Evolutionary conservation across 306 rosid genomes (phyloP).

Genomic region (Rubus idaeus): DNA sequence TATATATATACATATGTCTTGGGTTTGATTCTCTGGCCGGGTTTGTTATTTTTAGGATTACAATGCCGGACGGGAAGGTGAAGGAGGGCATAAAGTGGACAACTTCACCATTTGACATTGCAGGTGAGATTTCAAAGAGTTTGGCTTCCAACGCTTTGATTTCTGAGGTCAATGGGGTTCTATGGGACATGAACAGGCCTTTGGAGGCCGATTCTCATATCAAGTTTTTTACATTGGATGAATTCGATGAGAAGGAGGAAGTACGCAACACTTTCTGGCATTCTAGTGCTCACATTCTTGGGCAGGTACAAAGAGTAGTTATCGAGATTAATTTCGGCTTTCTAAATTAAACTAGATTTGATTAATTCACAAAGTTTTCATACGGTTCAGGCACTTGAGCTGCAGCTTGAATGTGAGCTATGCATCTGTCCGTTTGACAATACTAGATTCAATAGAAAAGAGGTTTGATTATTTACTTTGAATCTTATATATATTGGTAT

Average conservation of each 20-base stretch:
- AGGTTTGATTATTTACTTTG: conserved; percentile 37
- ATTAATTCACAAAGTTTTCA: conserved; percentile 5
- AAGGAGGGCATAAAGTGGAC: conserved; percentile 62
- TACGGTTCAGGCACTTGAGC: conserved; percentile 58
- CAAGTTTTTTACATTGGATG: conserved; percentile 51
- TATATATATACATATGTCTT: background rate
- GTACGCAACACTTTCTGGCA: conserved; percentile 94
- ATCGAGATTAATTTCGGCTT: background rate
- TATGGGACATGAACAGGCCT: conserved; percentile 82
- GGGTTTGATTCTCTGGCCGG: background rate
- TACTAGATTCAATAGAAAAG: conserved; percentile 46
- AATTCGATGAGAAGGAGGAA: conserved; percentile 48
- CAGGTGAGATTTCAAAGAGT: conserved; percentile 67
- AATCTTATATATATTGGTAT: no score
- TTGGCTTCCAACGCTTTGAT: conserved; percentile 49
- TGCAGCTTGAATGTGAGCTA: conserved; percentile 76
- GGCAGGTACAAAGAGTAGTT: conserved; percentile 47
- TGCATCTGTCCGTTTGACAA: conserved; percentile 24
- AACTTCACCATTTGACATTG: conserved; percentile 62
- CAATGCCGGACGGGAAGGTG: conserved; percentile 58
- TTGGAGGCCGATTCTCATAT: conserved; percentile 64
- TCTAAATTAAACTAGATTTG: background rate
- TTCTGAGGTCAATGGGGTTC: conserved; percentile 65
- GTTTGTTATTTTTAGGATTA: conserved; percentile 34
- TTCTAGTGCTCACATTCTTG: conserved; percentile 91